Base-by-base conservation (phyloP, 192 early-diverging fungal genomes). In the Funneliformis geosporum region DNA sequence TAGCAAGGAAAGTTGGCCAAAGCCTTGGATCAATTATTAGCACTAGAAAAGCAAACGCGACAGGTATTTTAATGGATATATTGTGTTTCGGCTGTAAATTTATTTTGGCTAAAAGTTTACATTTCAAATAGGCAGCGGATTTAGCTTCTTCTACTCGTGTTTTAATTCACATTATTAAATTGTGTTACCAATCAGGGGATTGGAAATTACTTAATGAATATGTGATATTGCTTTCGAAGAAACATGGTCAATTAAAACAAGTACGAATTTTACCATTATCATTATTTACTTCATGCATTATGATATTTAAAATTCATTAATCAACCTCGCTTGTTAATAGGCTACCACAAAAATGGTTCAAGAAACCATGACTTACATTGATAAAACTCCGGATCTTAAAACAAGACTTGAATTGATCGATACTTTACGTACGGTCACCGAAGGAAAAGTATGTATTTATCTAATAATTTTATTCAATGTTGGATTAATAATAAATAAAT, bases 281-380 rank as follows among this genome's bases (percentile, higher is more conserved):
- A n/a, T 64, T n/a, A 82, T 12, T 46, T 28, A 44, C 4, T 78
- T 75, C 2, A 69, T 46, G 9, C 21, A 6, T 12, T 39, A 67
- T 81, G 14, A 33, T 38, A n/a, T 28, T 39, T 42, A 70, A 28
- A 33, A 8, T 42, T 40, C 21, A 69, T 42, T 11, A 27, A 38
- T 18, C 38, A 80, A 42, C 16, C 11, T 66, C 5, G 21, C 28
- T 40, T 69, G 11, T 9, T 50, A 21, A 50, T 84, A 96, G 94
- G 96, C 98, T 55, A 95, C 96, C 39, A 91, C 94, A 12, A 94
- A 92, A 75, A 99, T 99, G 98, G 92, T 98, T 16, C 95, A 98
- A 80, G 90, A 95, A 82, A 92, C 94, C 6, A 97, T 97, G 91
- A 85, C 89, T 67, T 95, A 90, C 75, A 83, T 99, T 39, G 98